Percentiles rank a stretch among this genome's conserved stretches.
These are phyloP conservation scores for Davidsoniella neocaledoniae DNA, from an alignment of 2,329 filamentous ascomycete genomes.

Conservation along the genomic window DNA sequence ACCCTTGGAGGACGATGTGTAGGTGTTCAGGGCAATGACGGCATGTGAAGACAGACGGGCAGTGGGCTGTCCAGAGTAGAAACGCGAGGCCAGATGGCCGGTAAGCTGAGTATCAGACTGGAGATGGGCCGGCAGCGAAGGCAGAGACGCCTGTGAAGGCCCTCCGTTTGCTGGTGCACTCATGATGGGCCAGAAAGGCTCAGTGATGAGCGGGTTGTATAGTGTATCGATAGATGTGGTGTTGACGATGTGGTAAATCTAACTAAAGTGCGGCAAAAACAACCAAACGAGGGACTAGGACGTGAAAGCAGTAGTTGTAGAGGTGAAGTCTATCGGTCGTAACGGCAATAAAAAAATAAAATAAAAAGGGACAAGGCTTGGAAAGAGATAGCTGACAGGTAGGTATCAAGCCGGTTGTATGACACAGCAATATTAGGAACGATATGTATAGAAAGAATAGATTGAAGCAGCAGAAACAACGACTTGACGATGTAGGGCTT, in stretches of 20 bases:
- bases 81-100: slow-evolving; percentile 70
- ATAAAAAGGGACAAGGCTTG: too few species aligned
- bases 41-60: slow-evolving; percentile 82
- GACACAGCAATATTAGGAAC: too few species aligned
- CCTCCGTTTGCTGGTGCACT: slow-evolving; percentile 33
- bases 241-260: slow-evolving; percentile 1
- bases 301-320: background rate
- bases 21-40: slow-evolving; percentile 85
- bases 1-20: slow-evolving; percentile 73
- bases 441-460: too few species aligned
- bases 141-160: slow-evolving; percentile 53
- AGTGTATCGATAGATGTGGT: background rate
- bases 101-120: slow-evolving; percentile 67
- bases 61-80: slow-evolving; percentile 79
- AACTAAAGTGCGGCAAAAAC: background rate
- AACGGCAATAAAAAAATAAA: too few species aligned
- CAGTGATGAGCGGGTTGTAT: background rate
- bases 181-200: slow-evolving; percentile 30
- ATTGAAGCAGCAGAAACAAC: too few species aligned
- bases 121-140: slow-evolving; percentile 68
- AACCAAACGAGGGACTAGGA: background rate
- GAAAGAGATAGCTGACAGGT: too few species aligned
- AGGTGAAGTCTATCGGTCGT: background rate
- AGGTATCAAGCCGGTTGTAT: too few species aligned
- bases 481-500: too few species aligned